Evolutionary conservation across 164 flowering plant genomes (phyloP).

Genomic region (Piper betle): DNA sequence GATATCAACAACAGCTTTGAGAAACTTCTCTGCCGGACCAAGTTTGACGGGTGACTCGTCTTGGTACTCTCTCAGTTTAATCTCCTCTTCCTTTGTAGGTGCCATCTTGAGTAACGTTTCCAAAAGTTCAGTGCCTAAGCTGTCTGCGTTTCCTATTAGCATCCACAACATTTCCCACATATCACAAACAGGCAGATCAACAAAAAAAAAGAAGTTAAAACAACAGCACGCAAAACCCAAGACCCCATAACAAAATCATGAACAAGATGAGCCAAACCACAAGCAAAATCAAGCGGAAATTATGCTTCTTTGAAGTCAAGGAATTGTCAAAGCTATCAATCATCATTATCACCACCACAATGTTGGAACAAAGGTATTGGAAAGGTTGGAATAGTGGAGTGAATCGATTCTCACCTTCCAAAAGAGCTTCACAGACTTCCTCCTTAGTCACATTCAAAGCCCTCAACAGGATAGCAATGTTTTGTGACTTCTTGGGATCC

Average conservation of each 20-base stretch:
- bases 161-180: background rate
- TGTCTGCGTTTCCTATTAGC: constrained; percentile 64
- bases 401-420: constrained; percentile 47
- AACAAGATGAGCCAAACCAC: background rate
- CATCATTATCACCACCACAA: too few species aligned
- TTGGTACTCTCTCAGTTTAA: constrained; percentile 54
- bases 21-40: constrained; percentile 75
- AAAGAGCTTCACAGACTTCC: constrained; percentile 84
- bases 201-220: background rate
- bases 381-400: too few species aligned
- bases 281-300: background rate
- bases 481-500: constrained; percentile 88
- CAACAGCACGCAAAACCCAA: too few species aligned
- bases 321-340: too few species aligned
- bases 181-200: background rate
- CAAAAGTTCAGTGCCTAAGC: constrained; percentile 70
- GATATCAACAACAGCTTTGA: constrained; percentile 66
- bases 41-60: constrained; percentile 62
- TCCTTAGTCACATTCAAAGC: constrained; percentile 83
- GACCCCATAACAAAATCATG: too few species aligned
- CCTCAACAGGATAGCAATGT: constrained; percentile 68
- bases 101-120: constrained; percentile 86
- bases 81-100: constrained; percentile 84
- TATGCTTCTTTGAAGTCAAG: too few species aligned
- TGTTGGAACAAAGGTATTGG: too few species aligned